Evolutionary conservation across 208 protist genomes (phyloP).

Genomic region (Endotrypanum monterogeii): DNA sequence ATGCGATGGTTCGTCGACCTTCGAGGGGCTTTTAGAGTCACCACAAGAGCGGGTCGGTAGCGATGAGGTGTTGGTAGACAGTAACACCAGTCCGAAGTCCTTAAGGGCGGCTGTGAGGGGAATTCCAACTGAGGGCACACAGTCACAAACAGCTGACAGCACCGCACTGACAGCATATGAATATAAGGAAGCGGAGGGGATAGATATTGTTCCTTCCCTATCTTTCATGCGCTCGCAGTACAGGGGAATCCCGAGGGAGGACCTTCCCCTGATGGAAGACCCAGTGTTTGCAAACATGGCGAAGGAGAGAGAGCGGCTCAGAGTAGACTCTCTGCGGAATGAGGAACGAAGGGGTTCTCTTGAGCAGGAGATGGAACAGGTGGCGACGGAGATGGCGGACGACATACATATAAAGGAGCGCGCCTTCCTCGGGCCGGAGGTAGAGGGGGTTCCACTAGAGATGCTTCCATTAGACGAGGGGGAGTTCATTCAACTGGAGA

Average conservation of each 20-base stretch:
- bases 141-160: not conserved
- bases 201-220: conserved; percentile 19
- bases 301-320: conserved; percentile 34
- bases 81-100: conserved; percentile 9
- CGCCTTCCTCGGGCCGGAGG: conserved; percentile 44
- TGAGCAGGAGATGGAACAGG: conserved; percentile 37
- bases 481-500: conserved; percentile 46
- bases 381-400: conserved; percentile 31
- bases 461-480: conserved; percentile 52
- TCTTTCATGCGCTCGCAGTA: conserved; percentile 52
- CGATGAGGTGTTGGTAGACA: conserved; percentile 13
- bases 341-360: conserved; percentile 42
- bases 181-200: conserved; percentile 5
- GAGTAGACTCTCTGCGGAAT: conserved; percentile 36
- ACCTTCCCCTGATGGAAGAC: conserved; percentile 44
- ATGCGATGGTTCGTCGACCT: conserved; percentile 40
- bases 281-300: conserved; percentile 36
- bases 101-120: conserved; percentile 4
- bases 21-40: conserved; percentile 21
- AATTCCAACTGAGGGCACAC: conserved; percentile 6
- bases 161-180: not conserved
- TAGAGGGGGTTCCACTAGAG: conserved; percentile 53
- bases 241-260: conserved; percentile 42
- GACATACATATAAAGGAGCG: conserved; percentile 53
- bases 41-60: conserved; percentile 8